Evolutionary conservation across 23 red algal genomes (phyloP), one percentile per base, ranked within the genome.

Genomic region (Gracilaria vermiculophylla): DNA sequence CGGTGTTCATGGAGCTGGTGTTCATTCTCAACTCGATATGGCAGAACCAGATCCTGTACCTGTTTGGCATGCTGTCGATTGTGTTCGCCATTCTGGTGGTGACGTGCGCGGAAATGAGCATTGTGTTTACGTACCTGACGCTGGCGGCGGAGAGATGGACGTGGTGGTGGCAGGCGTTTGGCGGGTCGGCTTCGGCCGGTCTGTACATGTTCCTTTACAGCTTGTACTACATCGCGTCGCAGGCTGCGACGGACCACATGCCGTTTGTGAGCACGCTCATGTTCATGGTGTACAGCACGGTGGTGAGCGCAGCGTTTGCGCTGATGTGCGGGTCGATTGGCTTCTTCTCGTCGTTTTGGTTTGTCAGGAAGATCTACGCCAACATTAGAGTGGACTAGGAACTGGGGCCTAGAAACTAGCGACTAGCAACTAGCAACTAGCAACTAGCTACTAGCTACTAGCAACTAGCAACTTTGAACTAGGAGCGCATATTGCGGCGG

Each of bases 131-230:
- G 11, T 99, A 99, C 83, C 73, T 99, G 13, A 84, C 85, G 13
- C 83, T 99, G 37, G 70, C 93, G 11, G 74, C 77, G 42, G 97
- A 99, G 71, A 81, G 94, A 43, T 95, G 87, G 73, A 79, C 77
- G 41, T 98, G 96, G 96, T 86, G 78, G 77, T 98, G 88, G 83
- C 87, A 95, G 43, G 80, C 91, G 1, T 98, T 95, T 73, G 77
- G 83, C 41, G 79, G 81, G 23, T 85, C 96, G 23, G 91, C 92
- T 20, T 89, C 87, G 15, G 69, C 91, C 5, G 96, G 96, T n/a
- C 50, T 92, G 49, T 98, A 95, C 81, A 89, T 98, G 92, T 98
- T 98, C 55, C 44, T 92, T 72, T 98, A 98, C 81, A 94, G 86
- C 50, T 39, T 95, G 31, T 92, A 91, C 70, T 95, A 93, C 72